Conservation (phyloP, 2,329 filamentous ascomycete species). For the Colletotrichum sp. region DNA sequence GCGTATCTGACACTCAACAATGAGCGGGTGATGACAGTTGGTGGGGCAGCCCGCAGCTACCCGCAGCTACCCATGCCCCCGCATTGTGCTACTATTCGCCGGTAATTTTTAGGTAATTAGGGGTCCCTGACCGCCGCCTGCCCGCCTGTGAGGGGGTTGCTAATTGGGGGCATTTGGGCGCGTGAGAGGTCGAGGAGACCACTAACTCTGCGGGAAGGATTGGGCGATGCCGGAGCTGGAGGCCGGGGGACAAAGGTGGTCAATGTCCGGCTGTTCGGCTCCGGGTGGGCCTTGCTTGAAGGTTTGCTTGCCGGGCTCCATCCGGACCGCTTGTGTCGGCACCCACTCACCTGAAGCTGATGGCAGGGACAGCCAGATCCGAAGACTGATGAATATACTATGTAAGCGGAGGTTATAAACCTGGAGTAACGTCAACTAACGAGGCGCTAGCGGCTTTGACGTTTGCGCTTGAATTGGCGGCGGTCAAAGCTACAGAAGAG, state of each 20-base stretch:
- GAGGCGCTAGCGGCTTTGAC: neutral
- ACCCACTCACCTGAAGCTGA: neutral
- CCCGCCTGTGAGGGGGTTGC: neutral
- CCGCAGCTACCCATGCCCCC: constrained; percentile 23
- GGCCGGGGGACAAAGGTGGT: neutral
- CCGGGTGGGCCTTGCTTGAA: neutral
- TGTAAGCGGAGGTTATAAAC: too few relatives aligned
- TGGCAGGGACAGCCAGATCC: neutral
- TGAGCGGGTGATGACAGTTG: neutral
- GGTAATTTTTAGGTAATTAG: constrained; percentile 11
- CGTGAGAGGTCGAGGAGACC: neutral
- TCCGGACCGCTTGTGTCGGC: neutral
- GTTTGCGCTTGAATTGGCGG: neutral
- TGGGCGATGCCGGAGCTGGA: neutral
- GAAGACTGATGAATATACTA: neutral
- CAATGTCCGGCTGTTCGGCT: neutral
- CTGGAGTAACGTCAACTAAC: neutral
- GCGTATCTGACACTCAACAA: constrained; percentile 13
- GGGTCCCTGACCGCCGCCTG: neutral
- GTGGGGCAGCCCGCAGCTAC: constrained; percentile 22
- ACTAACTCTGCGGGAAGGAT: neutral
- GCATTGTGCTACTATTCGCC: constrained; percentile 15
- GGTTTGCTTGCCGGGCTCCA: neutral
- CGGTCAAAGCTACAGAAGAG: neutral
- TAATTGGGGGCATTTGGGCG: neutral